Evolutionary conservation across 106 monocot species (phyloP).

Genomic region (Alisma plantagoaquatica): DNA sequence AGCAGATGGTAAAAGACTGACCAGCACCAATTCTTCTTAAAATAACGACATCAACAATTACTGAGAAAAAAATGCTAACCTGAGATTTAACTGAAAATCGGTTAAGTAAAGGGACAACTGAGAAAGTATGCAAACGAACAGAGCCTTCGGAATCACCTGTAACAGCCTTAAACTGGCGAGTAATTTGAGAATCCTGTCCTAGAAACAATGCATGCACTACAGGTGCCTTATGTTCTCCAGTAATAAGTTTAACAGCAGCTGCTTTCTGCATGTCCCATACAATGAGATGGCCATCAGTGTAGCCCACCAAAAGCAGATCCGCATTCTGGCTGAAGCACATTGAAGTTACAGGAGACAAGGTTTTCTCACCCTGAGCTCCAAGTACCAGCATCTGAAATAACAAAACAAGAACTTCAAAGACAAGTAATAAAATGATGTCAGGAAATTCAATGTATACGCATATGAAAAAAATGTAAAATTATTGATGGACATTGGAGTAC

Average conservation of each 20-base stretch:
- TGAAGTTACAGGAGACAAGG: constrained; percentile 65
- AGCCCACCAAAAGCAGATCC: constrained; percentile 89
- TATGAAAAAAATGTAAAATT: no score
- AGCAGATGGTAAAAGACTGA: neutral
- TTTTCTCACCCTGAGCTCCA: constrained; percentile 62
- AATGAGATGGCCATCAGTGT: constrained; percentile 81
- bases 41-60: neutral
- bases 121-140: constrained; percentile 74
- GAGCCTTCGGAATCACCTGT: constrained; percentile 88
- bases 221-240: constrained; percentile 68
- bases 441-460: no score
- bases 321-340: constrained; percentile 97
- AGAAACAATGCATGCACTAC: constrained; percentile 80
- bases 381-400: constrained; percentile 62
- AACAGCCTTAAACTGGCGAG: constrained; percentile 83
- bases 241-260: constrained; percentile 51
- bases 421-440: no score
- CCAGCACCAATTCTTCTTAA: no score
- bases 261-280: constrained; percentile 88
- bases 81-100: constrained; percentile 75
- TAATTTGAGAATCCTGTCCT: constrained; percentile 57
- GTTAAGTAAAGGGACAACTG: constrained; percentile 65
- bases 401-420: no score
- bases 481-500: no score
- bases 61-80: constrained; percentile 22